Base-by-base conservation (phyloP, 371 early-diverging fungal species). In the Actinomucor elegans region DNA sequence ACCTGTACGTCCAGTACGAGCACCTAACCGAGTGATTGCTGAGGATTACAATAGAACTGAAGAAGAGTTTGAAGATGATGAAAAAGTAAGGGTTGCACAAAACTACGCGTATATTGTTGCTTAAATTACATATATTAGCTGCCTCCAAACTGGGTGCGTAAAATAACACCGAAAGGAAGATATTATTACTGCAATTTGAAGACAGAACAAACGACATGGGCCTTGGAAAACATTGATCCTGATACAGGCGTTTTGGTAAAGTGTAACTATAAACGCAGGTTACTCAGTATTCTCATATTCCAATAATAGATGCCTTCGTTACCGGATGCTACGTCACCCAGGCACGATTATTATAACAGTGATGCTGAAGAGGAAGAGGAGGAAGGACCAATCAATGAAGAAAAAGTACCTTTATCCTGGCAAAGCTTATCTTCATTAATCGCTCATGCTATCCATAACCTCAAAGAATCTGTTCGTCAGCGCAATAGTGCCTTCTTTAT, bases 151-250 rank as follows among this genome's bases (percentile, higher is more conserved):
- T 93, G 84, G 89, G 73, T 71, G 26, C 67, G 75, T 15, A 84
- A 85, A 57, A 56, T 59, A 28, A 64, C 83, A 45, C 58, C 86
- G 14, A 75, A 86, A 48, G 91, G 91, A 9, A 77, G 84, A 45
- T 74, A 74, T 12, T 94, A 91, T 66, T 92, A 80, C 60, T 91
- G 78, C 65, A 92, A 94, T 66, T 63, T 85, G 28, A 69, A 86
- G 27, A 90, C 91, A 4, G 87, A 91, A 48, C 79, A 86, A 58
- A 89, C 91, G 4, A 84, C 81, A n/a, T 93, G 89, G 85, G 73
- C 64, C 17, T 44, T 73, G 38, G 77, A 77, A 33, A 62, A 73
- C 33, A 61, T 77, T 40, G 77, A 77, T 62, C 66, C 69, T 27
- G 58, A 63, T 18, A 67, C 77, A n/a, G 77, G 77, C 2, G 17